These are phyloP conservation scores for Earliella scabrosa DNA, from an alignment of 1,284 basidiomycete species.

Conservation along the genomic window DNA sequence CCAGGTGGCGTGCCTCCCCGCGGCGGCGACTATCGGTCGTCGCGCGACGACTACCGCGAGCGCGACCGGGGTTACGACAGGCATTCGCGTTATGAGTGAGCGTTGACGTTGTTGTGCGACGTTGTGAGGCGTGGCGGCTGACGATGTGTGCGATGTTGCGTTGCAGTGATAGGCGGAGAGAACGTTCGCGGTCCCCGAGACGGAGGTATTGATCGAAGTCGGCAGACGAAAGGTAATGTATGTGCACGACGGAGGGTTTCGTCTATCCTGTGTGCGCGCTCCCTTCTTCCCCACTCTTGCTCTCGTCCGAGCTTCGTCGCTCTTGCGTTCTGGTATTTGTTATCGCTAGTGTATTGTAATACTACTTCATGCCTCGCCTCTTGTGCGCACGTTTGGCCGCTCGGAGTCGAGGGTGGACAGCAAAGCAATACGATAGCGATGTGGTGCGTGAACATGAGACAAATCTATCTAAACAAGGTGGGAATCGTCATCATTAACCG, in stretches of 20 bases:
- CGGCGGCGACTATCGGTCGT: constrained; percentile 51
- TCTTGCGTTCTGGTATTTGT: constrained; percentile 2
- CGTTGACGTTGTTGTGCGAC: constrained; percentile 26
- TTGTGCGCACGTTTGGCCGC: too few species aligned
- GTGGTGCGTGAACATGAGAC: background rate
- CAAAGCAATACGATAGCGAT: background rate
- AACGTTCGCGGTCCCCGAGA: constrained; percentile 80
- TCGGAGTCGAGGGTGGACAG: background rate
- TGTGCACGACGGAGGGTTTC: background rate
- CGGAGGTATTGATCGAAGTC: constrained; percentile 74
- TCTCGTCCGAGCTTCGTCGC: background rate
- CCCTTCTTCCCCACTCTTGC: too few species aligned
- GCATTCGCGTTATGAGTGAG: constrained; percentile 80
- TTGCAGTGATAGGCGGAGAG: constrained; percentile 45
- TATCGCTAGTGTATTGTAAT: constrained; percentile 25
- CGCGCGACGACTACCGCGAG: constrained; percentile 67
- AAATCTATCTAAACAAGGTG: background rate
- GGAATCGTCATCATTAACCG: background rate
- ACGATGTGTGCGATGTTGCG: constrained; percentile 15
- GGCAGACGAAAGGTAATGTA: constrained; percentile 30
- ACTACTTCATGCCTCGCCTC: background rate
- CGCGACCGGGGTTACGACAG: constrained; percentile 72
- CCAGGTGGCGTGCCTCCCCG: constrained; percentile 33
- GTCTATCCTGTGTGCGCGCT: background rate
- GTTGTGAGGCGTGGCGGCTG: constrained; percentile 9